Evolutionary conservation across 2,329 filamentous ascomycete genomes (phyloP).

Genomic region (Claviceps purpurea): DNA sequence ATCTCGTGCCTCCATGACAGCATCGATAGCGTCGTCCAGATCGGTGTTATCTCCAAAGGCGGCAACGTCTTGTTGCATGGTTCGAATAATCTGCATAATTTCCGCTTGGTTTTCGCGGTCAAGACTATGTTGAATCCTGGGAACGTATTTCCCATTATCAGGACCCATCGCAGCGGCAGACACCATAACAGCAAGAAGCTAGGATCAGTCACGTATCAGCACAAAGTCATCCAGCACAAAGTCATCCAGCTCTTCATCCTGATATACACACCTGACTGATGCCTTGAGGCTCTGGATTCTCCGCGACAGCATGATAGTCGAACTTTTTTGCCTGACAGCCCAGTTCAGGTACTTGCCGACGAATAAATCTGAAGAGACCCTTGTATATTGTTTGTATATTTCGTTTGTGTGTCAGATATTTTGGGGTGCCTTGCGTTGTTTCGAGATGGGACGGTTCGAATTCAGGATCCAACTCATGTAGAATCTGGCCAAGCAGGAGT

Average conservation of each 20-base stretch:
- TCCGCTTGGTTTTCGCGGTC: slow-evolving; percentile 30
- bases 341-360: slow-evolving; percentile 36
- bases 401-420: slow-evolving; percentile 35
- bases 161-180: slow-evolving; percentile 47
- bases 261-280: slow-evolving; percentile 33
- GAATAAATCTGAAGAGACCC: slow-evolving; percentile 41
- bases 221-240: slow-evolving; percentile 4
- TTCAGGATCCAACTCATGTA: slow-evolving; percentile 42
- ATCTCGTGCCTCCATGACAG: slow-evolving; percentile 32
- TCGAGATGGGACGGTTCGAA: slow-evolving; percentile 44
- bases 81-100: slow-evolving; percentile 31
- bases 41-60: slow-evolving; percentile 24
- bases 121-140: slow-evolving; percentile 26
- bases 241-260: background rate
- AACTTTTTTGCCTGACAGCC: slow-evolving; percentile 37
- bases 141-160: slow-evolving; percentile 40
- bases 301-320: slow-evolving; percentile 44
- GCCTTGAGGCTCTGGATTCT: slow-evolving; percentile 40
- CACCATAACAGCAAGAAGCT: slow-evolving; percentile 50
- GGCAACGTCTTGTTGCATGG: slow-evolving; percentile 25
- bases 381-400: slow-evolving; percentile 42
- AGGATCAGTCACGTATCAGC: slow-evolving; percentile 13
- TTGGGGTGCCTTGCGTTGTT: slow-evolving; percentile 26
- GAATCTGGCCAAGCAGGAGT: slow-evolving; percentile 38
- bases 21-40: slow-evolving; percentile 25